Evolutionary conservation across 441 rosid genomes (phyloP).

Genomic region (Melastoma candidum): DNA sequence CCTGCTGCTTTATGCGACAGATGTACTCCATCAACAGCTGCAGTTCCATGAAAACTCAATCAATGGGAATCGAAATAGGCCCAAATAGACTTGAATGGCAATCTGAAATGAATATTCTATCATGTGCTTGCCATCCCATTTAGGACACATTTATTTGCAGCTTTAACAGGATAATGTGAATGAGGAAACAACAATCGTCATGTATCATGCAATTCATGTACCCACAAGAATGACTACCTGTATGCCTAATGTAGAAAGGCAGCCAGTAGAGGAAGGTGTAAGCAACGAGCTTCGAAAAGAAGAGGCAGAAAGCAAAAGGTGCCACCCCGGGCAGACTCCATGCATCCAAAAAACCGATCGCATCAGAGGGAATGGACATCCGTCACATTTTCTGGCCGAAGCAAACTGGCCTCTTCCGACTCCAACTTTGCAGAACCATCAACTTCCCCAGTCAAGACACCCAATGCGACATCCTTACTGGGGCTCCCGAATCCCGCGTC

Average conservation of each 20-base stretch:
- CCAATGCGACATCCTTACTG: slow-evolving; percentile 51
- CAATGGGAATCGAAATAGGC: slow-evolving; percentile 4
- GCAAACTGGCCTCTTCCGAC: slow-evolving; percentile 45
- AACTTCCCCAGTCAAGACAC: slow-evolving; percentile 10
- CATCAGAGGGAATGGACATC: slow-evolving; percentile 23
- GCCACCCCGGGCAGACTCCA: slow-evolving; percentile 88
- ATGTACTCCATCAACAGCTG: slow-evolving; percentile 80
- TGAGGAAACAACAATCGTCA: too few relatives aligned
- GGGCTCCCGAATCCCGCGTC: slow-evolving; percentile 49
- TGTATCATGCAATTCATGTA: too few relatives aligned
- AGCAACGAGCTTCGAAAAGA: slow-evolving; percentile 89
- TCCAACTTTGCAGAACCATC: slow-evolving; percentile 28
- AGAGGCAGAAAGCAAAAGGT: slow-evolving; percentile 72
- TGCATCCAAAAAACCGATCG: slow-evolving; percentile 74
- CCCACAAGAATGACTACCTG: slow-evolving; percentile 32
- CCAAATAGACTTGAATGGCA: too few relatives aligned
- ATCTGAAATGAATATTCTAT: too few relatives aligned
- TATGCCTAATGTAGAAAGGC: slow-evolving; percentile 84
- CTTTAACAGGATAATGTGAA: too few relatives aligned
- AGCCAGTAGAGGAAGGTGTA: slow-evolving; percentile 90
- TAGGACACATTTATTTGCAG: too few relatives aligned
- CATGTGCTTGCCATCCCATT: too few relatives aligned
- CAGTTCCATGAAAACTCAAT: slow-evolving; percentile 14
- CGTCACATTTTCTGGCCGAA: slow-evolving; percentile 11
- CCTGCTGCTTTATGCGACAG: slow-evolving; percentile 81